Evolutionary conservation across 1,139 yeast species (phyloP).

Genomic region (Blastobotrys indianensis): DNA sequence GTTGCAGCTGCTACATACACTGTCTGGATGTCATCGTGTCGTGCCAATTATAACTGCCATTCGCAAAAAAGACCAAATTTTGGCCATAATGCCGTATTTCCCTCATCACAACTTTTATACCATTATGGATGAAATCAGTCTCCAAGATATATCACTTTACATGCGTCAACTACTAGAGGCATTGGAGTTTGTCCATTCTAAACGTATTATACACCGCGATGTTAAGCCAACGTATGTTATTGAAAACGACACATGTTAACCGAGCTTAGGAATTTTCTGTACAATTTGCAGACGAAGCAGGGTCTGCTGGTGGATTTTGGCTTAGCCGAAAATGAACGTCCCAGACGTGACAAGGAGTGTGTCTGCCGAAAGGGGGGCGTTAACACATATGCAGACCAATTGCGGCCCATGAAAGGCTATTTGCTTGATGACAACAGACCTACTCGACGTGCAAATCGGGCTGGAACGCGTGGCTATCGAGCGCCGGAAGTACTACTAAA

Average conservation of each 20-base stretch:
- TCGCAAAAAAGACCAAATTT: slow-evolving; percentile 82
- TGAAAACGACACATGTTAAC: not conserved
- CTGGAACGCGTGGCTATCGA: slow-evolving; percentile 95
- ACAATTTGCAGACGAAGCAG: slow-evolving; percentile 64
- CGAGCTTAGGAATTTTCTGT: slow-evolving; percentile 55
- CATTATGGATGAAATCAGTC: slow-evolving; percentile 35
- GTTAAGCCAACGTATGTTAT: slow-evolving; percentile 60
- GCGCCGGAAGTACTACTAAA: slow-evolving; percentile 92
- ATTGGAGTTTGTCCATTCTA: slow-evolving; percentile 65
- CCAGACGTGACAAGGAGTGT: slow-evolving; percentile 16
- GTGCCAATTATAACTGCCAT: slow-evolving; percentile 88
- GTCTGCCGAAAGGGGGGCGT: slow-evolving; percentile 21
- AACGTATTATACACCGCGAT: slow-evolving; percentile 80
- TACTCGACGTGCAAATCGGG: slow-evolving; percentile 90
- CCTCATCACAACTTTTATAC: slow-evolving; percentile 49
- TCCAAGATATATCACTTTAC: slow-evolving; percentile 74
- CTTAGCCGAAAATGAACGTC: slow-evolving; percentile 52
- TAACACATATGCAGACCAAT: slow-evolving; percentile 14
- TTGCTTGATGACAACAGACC: slow-evolving; percentile 46
- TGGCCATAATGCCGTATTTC: slow-evolving; percentile 88
- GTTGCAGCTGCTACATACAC: slow-evolving; percentile 61
- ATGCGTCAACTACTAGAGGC: slow-evolving; percentile 75
- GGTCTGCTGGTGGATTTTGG: slow-evolving; percentile 95
- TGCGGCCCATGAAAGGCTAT: slow-evolving; percentile 27
- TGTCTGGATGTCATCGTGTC: slow-evolving; percentile 64